Evolutionary conservation across 805 yeast genomes (phyloP).

Genomic region (Debaryomyces hansenii): DNA sequence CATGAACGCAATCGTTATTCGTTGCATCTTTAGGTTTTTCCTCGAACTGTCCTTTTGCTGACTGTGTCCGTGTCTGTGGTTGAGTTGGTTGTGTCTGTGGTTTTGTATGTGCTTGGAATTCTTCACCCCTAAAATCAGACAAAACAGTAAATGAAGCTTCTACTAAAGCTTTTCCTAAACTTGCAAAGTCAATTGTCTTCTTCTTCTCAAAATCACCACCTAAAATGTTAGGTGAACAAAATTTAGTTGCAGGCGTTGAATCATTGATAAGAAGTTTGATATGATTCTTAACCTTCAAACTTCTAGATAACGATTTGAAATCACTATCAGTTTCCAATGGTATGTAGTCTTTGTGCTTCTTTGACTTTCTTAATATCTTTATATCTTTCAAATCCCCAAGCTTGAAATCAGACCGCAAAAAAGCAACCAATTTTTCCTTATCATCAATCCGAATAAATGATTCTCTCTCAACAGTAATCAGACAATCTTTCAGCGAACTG

Average conservation of each 20-base stretch:
- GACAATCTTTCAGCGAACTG: conserved; percentile 1
- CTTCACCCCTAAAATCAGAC: not conserved
- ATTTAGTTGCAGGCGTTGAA: conserved; percentile 3
- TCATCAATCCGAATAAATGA: conserved; percentile 9
- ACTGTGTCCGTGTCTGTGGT: not conserved
- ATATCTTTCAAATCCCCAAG: conserved; percentile 7
- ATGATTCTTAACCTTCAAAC: conserved; percentile 48
- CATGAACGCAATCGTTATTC: conserved; percentile 17
- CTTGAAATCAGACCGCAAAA: conserved; percentile 2
- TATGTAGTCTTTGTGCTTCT: conserved; percentile 42
- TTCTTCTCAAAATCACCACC: conserved; percentile 2
- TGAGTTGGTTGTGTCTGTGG: not conserved
- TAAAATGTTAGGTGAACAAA: not conserved
- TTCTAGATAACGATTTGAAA: conserved; percentile 43
- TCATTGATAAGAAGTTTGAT: conserved; percentile 34
- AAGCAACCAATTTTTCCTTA: conserved; percentile 11
- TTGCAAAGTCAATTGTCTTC: conserved; percentile 18
- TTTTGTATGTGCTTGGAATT: not conserved
- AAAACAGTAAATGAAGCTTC: conserved; percentile 24
- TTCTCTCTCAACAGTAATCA: conserved; percentile 12
- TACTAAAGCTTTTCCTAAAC: conserved; percentile 24
- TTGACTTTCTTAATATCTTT: conserved; percentile 42
- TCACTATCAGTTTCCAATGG: conserved; percentile 38
- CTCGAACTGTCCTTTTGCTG: not conserved
- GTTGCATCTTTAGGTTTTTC: not conserved